Evolutionary conservation across 1,284 basidiomycete species (phyloP).

Genomic region (Rhodotorula sp.): DNA sequence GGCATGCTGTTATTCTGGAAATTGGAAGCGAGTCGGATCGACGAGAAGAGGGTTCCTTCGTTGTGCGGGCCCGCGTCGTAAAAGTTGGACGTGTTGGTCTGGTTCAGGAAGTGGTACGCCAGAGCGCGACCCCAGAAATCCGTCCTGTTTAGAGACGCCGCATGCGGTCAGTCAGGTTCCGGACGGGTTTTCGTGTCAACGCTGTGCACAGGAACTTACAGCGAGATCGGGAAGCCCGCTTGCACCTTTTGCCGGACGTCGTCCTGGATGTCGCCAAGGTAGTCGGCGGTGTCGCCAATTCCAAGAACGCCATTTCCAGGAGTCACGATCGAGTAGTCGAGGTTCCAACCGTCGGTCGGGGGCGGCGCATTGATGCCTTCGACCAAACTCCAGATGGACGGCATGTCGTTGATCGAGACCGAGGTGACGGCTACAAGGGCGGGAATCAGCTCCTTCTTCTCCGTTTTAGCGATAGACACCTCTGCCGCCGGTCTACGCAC

Average conservation of each 20-base stretch:
- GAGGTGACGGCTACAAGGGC: conserved; percentile 16
- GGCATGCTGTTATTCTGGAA: conserved; percentile 40
- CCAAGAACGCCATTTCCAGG: conserved; percentile 30
- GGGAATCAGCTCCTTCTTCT: background rate
- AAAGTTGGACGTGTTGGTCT: conserved; percentile 39
- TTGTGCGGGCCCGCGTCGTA: conserved; percentile 23
- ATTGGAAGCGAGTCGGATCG: conserved; percentile 33
- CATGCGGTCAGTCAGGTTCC: no score
- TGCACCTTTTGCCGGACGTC: conserved; percentile 38
- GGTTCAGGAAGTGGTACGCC: conserved; percentile 41
- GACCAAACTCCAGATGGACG: conserved; percentile 37
- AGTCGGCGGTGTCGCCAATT: conserved; percentile 28
- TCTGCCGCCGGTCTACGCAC: background rate
- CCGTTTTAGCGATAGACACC: no score
- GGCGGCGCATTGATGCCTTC: conserved; percentile 27
- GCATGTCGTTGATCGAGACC: conserved; percentile 36
- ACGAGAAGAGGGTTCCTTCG: conserved; percentile 33
- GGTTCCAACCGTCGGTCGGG: conserved; percentile 24
- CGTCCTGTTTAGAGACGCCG: background rate
- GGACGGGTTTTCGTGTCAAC: no score
- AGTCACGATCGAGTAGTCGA: conserved; percentile 30
- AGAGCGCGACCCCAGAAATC: conserved; percentile 34
- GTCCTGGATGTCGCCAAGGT: conserved; percentile 22
- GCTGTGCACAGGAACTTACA: conserved; percentile 4
- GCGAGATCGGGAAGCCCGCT: conserved; percentile 41